Evolutionary conservation across 2,329 filamentous ascomycete species (phyloP), one percentile per base, ranked within the genome.

Genomic region (Aaosphaeria pasadenensis): DNA sequence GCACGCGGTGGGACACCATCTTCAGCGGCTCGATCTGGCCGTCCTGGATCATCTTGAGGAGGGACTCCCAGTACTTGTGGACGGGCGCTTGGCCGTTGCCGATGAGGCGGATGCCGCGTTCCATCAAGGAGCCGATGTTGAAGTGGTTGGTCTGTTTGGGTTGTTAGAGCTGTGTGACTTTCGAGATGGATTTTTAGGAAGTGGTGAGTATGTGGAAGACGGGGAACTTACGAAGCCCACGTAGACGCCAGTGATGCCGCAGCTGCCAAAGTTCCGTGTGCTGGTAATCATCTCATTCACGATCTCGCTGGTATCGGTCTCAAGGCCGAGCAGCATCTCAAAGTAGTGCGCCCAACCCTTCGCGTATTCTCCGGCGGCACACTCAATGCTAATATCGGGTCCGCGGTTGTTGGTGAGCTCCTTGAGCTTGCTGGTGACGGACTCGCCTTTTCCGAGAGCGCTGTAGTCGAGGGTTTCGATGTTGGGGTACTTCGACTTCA

Each of bases 251-350:
- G 89, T 95, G 48, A 95, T 78, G 24, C 90, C 89, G 46, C 84
- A 85, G 5, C 88, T 79, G 4, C 90, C 87, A 59, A 78, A 90
- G 59, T 83, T 88, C 43, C 82, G 77, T 9, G 88, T 86, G n/a
- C 82, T 77, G 60, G 86, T 82, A 31, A 91, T 83, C 85, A 89
- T 89, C 72, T 91, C 87, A 64, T 91, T 91, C 54, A 91, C 49
- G 40, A 89, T 83, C 74, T 91, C 90, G 45, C 84, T 88, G 0
- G 89, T 92, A 62, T 95, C 90, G 0, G 89, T 95, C 74, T 95
- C 90, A 32, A 86, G 75, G 0, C 89, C 89, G 4, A 81, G 61
- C 56, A 78, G 61, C 54, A 79, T 74, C 65, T 85, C 80, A 42
- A 83, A 77, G 52, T 81, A 80, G 61, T 85, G 82, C 4, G 75